These are phyloP conservation scores for Termitomyces sp. DNA, from an alignment of 768 basidiomycete species.

Conservation along the genomic window DNA sequence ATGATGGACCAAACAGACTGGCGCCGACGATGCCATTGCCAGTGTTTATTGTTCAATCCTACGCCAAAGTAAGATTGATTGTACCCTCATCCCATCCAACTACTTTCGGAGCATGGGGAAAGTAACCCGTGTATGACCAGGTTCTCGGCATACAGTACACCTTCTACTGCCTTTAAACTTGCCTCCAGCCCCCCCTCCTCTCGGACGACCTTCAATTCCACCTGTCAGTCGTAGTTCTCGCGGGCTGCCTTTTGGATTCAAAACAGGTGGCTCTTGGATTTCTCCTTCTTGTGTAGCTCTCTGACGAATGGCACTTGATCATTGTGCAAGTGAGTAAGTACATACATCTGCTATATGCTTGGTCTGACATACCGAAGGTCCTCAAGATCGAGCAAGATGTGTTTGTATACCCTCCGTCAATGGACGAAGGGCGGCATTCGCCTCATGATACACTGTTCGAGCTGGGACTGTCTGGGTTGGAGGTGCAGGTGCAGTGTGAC, in stretches of 20 bases:
- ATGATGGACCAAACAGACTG: no score
- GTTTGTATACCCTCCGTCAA: constrained; percentile 20
- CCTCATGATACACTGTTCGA: constrained; percentile 19
- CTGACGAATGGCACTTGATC: neutral
- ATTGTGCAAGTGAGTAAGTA: neutral
- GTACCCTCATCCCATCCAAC: no score
- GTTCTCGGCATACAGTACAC: neutral
- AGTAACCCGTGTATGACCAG: neutral
- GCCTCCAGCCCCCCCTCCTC: constrained; percentile 15
- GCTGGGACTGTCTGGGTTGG: constrained; percentile 22
- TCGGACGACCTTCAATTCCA: constrained; percentile 15
- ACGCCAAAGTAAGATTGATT: no score
- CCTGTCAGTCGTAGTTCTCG: constrained; percentile 17
- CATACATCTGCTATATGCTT: neutral
- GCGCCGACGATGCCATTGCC: no score
- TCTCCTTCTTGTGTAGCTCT: constrained; percentile 3
- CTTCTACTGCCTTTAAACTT: neutral
- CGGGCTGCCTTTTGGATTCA: constrained; percentile 21
- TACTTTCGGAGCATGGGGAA: neutral
- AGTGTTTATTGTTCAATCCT: no score
- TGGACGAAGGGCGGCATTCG: constrained; percentile 21
- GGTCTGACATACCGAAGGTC: constrained; percentile 13
- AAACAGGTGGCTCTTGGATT: constrained; percentile 18
- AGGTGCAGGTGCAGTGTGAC: neutral
- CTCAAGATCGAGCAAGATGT: constrained; percentile 15